Base-by-base conservation (phyloP, 2,329 filamentous ascomycete species). In the Monosporascus sp. region DNA sequence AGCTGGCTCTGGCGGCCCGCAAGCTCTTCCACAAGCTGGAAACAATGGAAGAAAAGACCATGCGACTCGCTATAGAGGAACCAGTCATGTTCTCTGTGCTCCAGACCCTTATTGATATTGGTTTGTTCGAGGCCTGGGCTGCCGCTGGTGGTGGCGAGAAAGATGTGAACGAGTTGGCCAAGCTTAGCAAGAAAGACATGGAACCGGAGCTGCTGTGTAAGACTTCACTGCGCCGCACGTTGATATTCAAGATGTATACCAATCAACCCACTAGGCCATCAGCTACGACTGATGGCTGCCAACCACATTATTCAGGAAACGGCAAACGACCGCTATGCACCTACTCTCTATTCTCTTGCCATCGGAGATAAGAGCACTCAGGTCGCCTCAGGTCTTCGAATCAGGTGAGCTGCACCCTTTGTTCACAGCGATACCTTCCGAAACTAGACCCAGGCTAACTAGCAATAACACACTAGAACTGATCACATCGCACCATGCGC, bases 291-390 rank as follows among this genome's bases (percentile, higher is more conserved):
- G 24, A 37, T 64, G n/a, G 57, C 55, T 20, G 59, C 63, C 11
- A 54, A 58, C 31, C 53, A 59, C 22, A 50, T 65, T 35, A 52
- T 67, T 11, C 50, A 58, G 22, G 63, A 69, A 55, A 54, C 58
- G 2, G 57, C 53, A 8, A 47, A 62, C 50, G 64, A 68, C 41
- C 52, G 56, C 18, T 68, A 62, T 36, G 59, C 61, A 11, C 54
- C 63, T 22, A 68, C 65, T 4, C 49, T 49, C 2, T 59, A 66
- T 43, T 65, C 63, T 2, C 58, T 62, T 6, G 56, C 62, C 1
- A 51, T 67, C n/a, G 62, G 62, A 5, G 57, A 65, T 38, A 53
- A 60, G 7, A 58, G 58, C 36, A 64, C 59, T 38, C 57, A 51
- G 15, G 58, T 63, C 49, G 60, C 57, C 14, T 60, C 64, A 43